A percentile compares a stretch with the other conserved stretches of the same genome.
Evolutionary conservation across 2,329 filamentous ascomycete genomes (phyloP).

Genomic region (Trichoderma koningii): DNA sequence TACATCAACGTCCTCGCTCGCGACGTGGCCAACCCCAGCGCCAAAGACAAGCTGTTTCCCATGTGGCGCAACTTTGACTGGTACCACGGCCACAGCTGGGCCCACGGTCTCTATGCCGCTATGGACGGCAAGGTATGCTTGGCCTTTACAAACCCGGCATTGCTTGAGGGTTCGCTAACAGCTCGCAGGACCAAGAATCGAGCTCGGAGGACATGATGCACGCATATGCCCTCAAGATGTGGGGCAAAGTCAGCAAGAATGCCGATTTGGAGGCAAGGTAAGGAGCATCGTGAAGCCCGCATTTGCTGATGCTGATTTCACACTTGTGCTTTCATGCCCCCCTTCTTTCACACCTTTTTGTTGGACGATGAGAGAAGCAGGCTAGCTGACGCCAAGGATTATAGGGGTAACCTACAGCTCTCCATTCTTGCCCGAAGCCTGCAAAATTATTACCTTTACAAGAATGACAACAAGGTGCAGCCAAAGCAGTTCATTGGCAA

Average conservation of each 20-base stretch:
- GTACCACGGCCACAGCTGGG: conserved; percentile 95
- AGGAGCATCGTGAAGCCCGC: conserved; percentile 27
- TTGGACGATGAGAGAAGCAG: neutral
- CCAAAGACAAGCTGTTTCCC: conserved; percentile 73
- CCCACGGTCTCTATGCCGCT: conserved; percentile 72
- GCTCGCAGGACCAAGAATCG: conserved; percentile 70
- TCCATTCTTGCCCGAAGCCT: conserved; percentile 74
- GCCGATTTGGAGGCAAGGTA: conserved; percentile 73
- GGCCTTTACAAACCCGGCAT: neutral
- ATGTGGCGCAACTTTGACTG: conserved; percentile 86
- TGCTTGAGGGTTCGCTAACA: neutral
- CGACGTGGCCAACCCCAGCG: conserved; percentile 76
- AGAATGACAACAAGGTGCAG: conserved; percentile 66
- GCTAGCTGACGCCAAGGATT: neutral
- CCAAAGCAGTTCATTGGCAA: conserved; percentile 79
- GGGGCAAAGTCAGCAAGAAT: conserved; percentile 80
- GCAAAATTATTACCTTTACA: conserved; percentile 80
- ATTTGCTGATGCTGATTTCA: neutral
- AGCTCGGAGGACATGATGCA: conserved; percentile 89
- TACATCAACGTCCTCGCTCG: conserved; percentile 84
- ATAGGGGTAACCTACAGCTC: conserved; percentile 77
- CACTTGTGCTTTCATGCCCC: neutral
- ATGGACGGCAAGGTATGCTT: conserved; percentile 66
- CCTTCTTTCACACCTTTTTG: neutral
- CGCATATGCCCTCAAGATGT: conserved; percentile 88